Evolutionary conservation across 1,284 basidiomycete genomes (phyloP).

Genomic region (Sphagnurus paluster): DNA sequence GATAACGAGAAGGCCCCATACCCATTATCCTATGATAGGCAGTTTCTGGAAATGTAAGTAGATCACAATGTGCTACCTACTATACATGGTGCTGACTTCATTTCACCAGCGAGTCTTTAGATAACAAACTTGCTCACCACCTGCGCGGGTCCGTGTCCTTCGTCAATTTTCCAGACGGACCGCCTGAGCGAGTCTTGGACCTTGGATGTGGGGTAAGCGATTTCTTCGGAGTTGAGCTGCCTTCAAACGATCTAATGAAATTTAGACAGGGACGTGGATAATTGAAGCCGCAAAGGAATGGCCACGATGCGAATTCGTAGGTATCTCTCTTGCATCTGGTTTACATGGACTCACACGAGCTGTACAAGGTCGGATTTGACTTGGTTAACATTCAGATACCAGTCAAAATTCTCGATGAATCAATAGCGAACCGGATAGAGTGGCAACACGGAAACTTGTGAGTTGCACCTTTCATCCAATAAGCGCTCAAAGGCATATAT

Average conservation of each 20-base stretch:
- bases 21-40: conserved; percentile 65
- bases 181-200: conserved; percentile 57
- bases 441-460: conserved; percentile 80
- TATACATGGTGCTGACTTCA: conserved; percentile 5
- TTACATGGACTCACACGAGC: neutral
- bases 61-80: conserved; percentile 4
- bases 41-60: conserved; percentile 65
- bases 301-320: conserved; percentile 64
- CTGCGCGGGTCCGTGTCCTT: conserved; percentile 54
- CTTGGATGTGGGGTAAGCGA: conserved; percentile 68
- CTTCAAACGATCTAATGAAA: conserved; percentile 2
- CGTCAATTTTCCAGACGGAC: conserved; percentile 46
- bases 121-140: conserved; percentile 51
- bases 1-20: conserved; percentile 76
- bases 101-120: conserved; percentile 51
- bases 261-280: conserved; percentile 68
- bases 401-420: conserved; percentile 45
- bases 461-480: conserved; percentile 22
- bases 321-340: conserved; percentile 24
- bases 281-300: conserved; percentile 72
- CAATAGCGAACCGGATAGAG: conserved; percentile 53
- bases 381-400: conserved; percentile 71
- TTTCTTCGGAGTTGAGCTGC: neutral
- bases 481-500: neutral
- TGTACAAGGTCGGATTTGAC: conserved; percentile 67